Evolutionary conservation across 805 yeast species (phyloP).

Genomic region (Tetrapisispora nanseiensis): DNA sequence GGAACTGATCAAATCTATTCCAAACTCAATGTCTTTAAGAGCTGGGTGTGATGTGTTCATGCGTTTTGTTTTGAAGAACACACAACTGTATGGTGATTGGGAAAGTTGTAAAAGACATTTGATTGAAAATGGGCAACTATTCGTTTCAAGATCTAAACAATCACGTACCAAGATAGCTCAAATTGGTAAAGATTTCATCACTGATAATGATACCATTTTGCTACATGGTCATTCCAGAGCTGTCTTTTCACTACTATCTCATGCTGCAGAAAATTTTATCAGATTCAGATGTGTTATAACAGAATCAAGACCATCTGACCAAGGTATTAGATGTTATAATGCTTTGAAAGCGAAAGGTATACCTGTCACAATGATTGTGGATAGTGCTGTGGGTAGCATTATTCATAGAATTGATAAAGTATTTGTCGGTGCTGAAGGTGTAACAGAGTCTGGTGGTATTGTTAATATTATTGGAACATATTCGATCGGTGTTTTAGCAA

Average conservation of each 20-base stretch:
- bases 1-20: conserved; percentile 64
- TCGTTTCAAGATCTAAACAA: conserved; percentile 83
- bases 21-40: conserved; percentile 83
- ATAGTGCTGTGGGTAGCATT: conserved; percentile 87
- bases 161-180: conserved; percentile 82
- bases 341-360: conserved; percentile 59
- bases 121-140: conserved; percentile 87
- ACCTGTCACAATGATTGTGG: conserved; percentile 82
- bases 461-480: conserved; percentile 92
- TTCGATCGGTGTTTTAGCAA: conserved; percentile 88
- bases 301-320: conserved; percentile 80
- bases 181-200: conserved; percentile 77
- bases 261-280: conserved; percentile 67
- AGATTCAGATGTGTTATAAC: conserved; percentile 88
- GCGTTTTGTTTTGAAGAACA: conserved; percentile 84
- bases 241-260: conserved; percentile 61
- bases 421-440: conserved; percentile 97
- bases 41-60: conserved; percentile 98
- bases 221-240: conserved; percentile 92
- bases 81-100: conserved; percentile 82
- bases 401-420: conserved; percentile 88
- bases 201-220: conserved; percentile 83
- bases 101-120: conserved; percentile 82
- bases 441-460: conserved; percentile 96
- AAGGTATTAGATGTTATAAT: conserved; percentile 64